Percentiles rank a stretch among this genome's conserved stretches.
Evolutionary conservation across 2,329 filamentous ascomycete species (phyloP).

Genomic region (Scopulariopsis brevicaulis): DNA sequence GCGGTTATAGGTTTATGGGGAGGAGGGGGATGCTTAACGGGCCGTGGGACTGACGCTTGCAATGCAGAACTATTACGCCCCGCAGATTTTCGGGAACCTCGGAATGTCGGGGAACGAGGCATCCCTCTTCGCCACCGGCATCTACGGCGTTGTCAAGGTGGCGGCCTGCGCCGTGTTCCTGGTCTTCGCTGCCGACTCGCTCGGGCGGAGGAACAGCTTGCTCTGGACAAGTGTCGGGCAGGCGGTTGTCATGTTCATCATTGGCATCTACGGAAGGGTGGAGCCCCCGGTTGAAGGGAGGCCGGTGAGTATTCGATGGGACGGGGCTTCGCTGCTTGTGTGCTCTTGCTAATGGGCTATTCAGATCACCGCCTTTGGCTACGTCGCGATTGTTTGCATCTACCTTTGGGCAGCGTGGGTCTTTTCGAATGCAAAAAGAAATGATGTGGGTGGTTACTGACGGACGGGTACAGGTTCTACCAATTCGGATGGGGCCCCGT

Average conservation of each 20-base stretch:
- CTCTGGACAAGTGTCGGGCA: slow-evolving; percentile 15
- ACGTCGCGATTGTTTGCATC: slow-evolving; percentile 20
- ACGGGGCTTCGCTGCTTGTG: not conserved
- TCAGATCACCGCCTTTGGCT: slow-evolving; percentile 39
- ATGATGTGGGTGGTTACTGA: slow-evolving; percentile 53
- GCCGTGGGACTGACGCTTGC: too few relatives aligned
- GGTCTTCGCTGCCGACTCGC: slow-evolving; percentile 50
- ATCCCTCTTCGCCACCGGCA: slow-evolving; percentile 56
- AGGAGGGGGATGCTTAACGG: too few relatives aligned
- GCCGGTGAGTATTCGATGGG: slow-evolving; percentile 17
- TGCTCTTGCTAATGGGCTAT: fast-evolving
- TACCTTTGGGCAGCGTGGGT: slow-evolving; percentile 36
- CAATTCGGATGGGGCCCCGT: slow-evolving; percentile 53
- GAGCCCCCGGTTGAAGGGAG: too few relatives aligned
- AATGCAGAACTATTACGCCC: slow-evolving; percentile 50
- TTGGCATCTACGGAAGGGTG: slow-evolving; percentile 22
- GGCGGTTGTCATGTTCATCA: slow-evolving; percentile 40
- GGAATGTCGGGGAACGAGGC: slow-evolving; percentile 40
- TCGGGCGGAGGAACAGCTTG: slow-evolving; percentile 39
- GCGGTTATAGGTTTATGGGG: too few relatives aligned
- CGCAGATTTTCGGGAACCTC: slow-evolving; percentile 56
- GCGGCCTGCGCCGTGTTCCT: slow-evolving; percentile 40
- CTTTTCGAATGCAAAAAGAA: too few relatives aligned
- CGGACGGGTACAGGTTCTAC: slow-evolving; percentile 27
- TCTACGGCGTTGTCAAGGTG: slow-evolving; percentile 61